Base-by-base conservation (phyloP, 2,329 filamentous ascomycete genomes). In the Aspergillus transmontanensis region DNA sequence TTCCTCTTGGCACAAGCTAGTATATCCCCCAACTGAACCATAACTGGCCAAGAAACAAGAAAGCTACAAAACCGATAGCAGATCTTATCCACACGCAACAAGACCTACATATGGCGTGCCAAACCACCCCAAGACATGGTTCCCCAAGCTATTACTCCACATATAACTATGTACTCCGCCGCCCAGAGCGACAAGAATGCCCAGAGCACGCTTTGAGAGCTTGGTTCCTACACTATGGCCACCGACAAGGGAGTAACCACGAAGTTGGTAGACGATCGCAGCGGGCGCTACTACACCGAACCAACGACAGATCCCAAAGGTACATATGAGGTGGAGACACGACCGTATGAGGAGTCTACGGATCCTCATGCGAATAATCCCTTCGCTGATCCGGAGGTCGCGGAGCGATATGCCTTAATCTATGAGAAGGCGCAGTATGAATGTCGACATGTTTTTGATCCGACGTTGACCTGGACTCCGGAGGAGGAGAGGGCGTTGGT, bases 381-480 rank as follows among this genome's bases (percentile, higher is more conserved):
- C 41, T 88, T 88, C 67, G 76, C 80, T 0, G 83, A 87, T 57
- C 81, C 83, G 2, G 76, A 78, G 3, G 76, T 84, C 2, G 84
- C 85, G 1, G 81, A 83, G n/a, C 80, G 85, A 68, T 88, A 85
- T 81, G 77, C 79, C 2, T 75, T 75, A 5, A 71, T 86, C 5
- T 88, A 87, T 64, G 84, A 87, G 65, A 81, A 82, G 12, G 84
- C 85, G 1, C 65, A 77, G 74, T 78, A 85, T 64, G 80, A 82
- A 63, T 78, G 80, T 59, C 76, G 78, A 5, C 78, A 80, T 70
- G 74, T 76, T 2, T 82, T 80, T 65, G 78, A 82, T 59, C 79
- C 79, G 19, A 63, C 59, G 4, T 34, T 73, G 57, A 70, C 67
- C 7, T 81, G 78, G 79, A 74, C 71, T 1, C 59, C 71, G 6